A percentile compares a stretch with the other conserved stretches of the same genome.
phyloP scores from a whole-genome alignment of 441 rosid genomes.

The Adansonia madagascariensis region DNA sequence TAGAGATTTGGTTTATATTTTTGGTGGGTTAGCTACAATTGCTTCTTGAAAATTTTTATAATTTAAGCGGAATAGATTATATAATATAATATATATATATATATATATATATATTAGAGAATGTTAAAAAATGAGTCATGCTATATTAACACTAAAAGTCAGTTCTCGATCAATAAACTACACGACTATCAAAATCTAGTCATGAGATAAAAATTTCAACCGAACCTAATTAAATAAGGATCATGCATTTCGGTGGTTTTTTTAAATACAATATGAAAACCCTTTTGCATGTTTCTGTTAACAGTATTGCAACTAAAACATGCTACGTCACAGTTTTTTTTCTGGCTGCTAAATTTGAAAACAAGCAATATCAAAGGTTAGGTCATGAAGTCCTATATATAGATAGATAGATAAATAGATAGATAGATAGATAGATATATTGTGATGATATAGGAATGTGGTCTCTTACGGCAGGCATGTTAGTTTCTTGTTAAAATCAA shows the following conservation, averaged over 20 bases:
- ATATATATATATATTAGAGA: no score
- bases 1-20: background rate
- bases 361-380: conserved; percentile 5
- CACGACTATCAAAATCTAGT: background rate
- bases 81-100: no score
- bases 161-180: background rate
- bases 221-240: background rate
- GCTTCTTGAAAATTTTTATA: no score
- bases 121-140: no score
- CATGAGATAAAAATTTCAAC: no score
- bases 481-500: conserved; percentile 82
- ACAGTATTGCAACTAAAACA: conserved; percentile 7
- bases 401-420: no score
- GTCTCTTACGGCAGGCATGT: conserved; percentile 38
- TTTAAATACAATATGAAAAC: background rate
- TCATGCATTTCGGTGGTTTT: background rate
- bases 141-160: no score
- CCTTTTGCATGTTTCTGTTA: conserved; percentile 15
- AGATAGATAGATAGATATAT: background rate
- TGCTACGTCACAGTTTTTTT: background rate
- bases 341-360: no score
- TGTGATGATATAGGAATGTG: conserved; percentile 18
- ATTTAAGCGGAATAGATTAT: no score
- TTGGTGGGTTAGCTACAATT: no score
- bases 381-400: background rate